These are phyloP conservation scores for Melastoma candidum DNA, from an alignment of 441 rosid species.

Conservation along the genomic window DNA sequence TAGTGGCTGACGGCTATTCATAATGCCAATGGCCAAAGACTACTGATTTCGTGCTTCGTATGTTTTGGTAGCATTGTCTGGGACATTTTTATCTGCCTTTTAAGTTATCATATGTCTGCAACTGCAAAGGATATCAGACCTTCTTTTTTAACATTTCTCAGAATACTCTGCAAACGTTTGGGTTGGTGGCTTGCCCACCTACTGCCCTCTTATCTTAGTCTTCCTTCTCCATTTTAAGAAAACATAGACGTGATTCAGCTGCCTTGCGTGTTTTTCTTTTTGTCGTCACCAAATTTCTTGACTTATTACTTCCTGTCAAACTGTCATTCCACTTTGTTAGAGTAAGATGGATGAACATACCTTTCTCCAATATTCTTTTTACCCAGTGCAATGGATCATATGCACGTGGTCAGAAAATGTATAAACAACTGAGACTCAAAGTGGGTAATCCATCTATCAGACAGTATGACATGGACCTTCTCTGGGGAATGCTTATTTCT, in stretches of 20 bases:
- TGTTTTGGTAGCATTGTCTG: too few relatives aligned
- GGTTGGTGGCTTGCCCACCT: slow-evolving; percentile 61
- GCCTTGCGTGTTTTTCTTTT: slow-evolving; percentile 1
- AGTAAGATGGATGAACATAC: slow-evolving; percentile 2
- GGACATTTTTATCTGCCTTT: too few relatives aligned
- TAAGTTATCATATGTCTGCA: too few relatives aligned
- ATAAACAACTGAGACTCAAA: neutral
- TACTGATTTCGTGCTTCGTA: too few relatives aligned
- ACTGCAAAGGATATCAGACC: too few relatives aligned
- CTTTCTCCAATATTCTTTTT: neutral
- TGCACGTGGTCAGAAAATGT: slow-evolving; percentile 1
- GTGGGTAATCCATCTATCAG: slow-evolving; percentile 7
- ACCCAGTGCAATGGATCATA: neutral
- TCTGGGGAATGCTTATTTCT: too few relatives aligned
- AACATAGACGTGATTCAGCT: slow-evolving; percentile 3
- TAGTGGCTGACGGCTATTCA: too few relatives aligned
- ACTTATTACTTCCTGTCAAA: neutral
- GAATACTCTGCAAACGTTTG: slow-evolving; percentile 10
- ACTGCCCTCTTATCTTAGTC: slow-evolving; percentile 28
- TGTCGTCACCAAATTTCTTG: slow-evolving; percentile 5
- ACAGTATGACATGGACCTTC: neutral
- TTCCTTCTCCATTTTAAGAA: slow-evolving; percentile 8
- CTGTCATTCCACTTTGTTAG: neutral
- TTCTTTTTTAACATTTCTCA: neutral
- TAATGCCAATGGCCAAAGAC: too few relatives aligned